Conservation (phyloP, 768 basidiomycete genomes). For the Lactarius quietus region DNA sequence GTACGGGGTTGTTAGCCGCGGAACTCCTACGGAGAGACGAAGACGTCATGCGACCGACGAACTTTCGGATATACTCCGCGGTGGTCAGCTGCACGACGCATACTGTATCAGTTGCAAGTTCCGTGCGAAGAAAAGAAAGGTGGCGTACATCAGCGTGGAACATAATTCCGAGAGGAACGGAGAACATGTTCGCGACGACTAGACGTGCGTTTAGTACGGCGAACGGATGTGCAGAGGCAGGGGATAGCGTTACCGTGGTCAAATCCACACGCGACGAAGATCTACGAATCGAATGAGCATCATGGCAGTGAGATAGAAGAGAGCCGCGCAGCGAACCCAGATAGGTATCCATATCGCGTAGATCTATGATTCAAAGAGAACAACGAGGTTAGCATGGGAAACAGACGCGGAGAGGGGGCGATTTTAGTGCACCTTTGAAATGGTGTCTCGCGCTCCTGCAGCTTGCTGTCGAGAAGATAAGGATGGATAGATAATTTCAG, state of each 20-base stretch:
- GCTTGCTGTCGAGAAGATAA: conserved; percentile 51
- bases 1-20: not conserved
- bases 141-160: conserved; percentile 54
- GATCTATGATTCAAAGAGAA: conserved; percentile 38
- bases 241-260: conserved; percentile 52
- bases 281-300: conserved; percentile 33
- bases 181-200: conserved; percentile 79
- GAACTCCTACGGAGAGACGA: not conserved
- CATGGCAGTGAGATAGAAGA: too few relatives aligned
- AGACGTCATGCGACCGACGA: conserved; percentile 31
- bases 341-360: conserved; percentile 70
- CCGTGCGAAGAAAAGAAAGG: not conserved
- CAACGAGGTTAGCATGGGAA: not conserved
- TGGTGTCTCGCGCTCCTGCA: conserved; percentile 58
- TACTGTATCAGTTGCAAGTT: not conserved
- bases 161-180: conserved; percentile 65
- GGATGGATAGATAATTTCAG: not conserved
- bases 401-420: not conserved
- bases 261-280: conserved; percentile 66
- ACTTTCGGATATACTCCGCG: conserved; percentile 65
- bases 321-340: conserved; percentile 46
- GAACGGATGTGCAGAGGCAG: not conserved
- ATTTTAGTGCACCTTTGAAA: conserved; percentile 56
- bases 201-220: not conserved
- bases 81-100: conserved; percentile 41